These are phyloP conservation scores for Suillus subalutaceus DNA, from an alignment of 768 basidiomycete species.

Conservation along the genomic window DNA sequence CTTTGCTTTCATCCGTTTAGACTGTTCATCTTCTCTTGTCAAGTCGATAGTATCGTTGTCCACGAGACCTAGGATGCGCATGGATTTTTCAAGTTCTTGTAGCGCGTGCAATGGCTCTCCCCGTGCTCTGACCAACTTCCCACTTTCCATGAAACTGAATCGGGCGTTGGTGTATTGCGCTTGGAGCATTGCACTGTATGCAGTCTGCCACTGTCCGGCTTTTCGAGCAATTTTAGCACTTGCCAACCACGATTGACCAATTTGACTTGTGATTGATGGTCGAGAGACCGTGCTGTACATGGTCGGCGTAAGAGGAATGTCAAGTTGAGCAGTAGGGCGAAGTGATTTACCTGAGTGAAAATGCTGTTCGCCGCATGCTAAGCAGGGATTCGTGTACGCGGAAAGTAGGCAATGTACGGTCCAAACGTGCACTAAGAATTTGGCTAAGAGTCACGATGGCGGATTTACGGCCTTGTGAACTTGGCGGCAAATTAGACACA, in stretches of 20 bases:
- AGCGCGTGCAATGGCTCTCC: slow-evolving; percentile 86
- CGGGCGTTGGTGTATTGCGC: slow-evolving; percentile 72
- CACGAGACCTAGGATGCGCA: slow-evolving; percentile 53
- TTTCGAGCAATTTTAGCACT: slow-evolving; percentile 97
- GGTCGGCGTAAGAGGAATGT: not conserved
- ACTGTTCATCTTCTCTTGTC: slow-evolving; percentile 52
- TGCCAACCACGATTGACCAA: slow-evolving; percentile 86
- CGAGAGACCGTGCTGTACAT: slow-evolving; percentile 26
- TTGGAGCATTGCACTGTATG: slow-evolving; percentile 94
- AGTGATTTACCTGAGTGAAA: slow-evolving; percentile 62
- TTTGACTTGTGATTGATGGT: slow-evolving; percentile 52
- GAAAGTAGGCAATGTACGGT: slow-evolving; percentile 84
- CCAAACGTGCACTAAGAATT: slow-evolving; percentile 65
- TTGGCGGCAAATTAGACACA: slow-evolving; percentile 40
- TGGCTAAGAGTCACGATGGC: slow-evolving; percentile 41
- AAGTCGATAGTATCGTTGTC: slow-evolving; percentile 55
- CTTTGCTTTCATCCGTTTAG: slow-evolving; percentile 69
- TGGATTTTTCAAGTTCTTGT: slow-evolving; percentile 81
- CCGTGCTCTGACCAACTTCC: slow-evolving; percentile 78
- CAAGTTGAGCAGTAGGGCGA: not conserved
- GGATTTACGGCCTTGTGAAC: slow-evolving; percentile 42
- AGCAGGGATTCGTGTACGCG: slow-evolving; percentile 85
- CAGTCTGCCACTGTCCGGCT: slow-evolving; percentile 93
- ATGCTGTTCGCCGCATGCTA: slow-evolving; percentile 86
- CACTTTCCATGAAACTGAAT: slow-evolving; percentile 87